Evolutionary conservation across 352 stramenopile genomes (phyloP).

Genomic region (Phytophthora ramorum): DNA sequence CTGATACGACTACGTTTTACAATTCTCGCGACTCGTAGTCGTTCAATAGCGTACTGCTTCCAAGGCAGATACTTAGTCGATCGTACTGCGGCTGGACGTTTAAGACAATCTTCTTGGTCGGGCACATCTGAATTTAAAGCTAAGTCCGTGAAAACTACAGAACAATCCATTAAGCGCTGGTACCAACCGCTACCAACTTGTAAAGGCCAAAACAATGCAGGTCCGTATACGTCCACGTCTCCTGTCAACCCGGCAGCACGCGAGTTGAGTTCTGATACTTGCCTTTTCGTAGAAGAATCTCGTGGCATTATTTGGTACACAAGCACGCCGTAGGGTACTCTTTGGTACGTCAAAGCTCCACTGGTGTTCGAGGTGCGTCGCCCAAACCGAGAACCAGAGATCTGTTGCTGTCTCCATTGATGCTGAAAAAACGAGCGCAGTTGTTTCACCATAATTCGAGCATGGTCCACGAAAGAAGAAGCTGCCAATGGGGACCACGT

Average conservation of each 20-base stretch:
- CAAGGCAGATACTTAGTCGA: conserved; percentile 61
- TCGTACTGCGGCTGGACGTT: conserved; percentile 21
- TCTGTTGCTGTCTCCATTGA: conserved; percentile 11
- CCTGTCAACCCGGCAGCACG: conserved; percentile 19
- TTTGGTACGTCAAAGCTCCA: conserved; percentile 20
- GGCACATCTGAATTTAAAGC: neutral
- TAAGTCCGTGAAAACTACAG: conserved; percentile 17
- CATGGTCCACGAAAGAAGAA: conserved; percentile 18
- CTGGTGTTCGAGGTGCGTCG: neutral
- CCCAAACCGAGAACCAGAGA: conserved; percentile 9
- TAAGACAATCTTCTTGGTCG: conserved; percentile 12
- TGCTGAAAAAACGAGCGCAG: conserved; percentile 30
- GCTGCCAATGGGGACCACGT: conserved; percentile 11
- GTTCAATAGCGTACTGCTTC: conserved; percentile 64
- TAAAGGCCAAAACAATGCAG: conserved; percentile 34
- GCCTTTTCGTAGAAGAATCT: conserved; percentile 1
- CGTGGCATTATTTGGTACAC: conserved; percentile 14
- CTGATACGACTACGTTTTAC: conserved; percentile 28
- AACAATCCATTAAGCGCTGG: conserved; percentile 19
- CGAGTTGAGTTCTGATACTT: conserved; percentile 23
- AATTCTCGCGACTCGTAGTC: conserved; percentile 46
- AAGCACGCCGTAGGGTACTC: conserved; percentile 29
- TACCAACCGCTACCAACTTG: conserved; percentile 12
- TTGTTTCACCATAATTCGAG: conserved; percentile 18
- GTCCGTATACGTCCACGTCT: conserved; percentile 7